Evolutionary conservation across 2,329 filamentous ascomycete genomes (phyloP), one percentile per base, ranked within the genome.

Genomic region (Fusarium siculi): DNA sequence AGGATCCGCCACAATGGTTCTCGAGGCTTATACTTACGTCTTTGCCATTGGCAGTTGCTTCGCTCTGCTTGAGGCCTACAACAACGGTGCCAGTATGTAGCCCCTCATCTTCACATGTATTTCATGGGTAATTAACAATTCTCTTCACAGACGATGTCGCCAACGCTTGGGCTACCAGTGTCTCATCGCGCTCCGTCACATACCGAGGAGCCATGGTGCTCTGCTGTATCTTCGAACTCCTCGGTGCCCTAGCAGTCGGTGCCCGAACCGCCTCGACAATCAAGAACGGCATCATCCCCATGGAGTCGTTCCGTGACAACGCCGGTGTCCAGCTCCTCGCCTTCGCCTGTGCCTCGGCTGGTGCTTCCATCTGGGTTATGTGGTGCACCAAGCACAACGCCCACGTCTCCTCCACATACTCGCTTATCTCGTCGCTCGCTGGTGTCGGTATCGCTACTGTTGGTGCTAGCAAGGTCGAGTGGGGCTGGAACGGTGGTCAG

Each of bases 81-180:
- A 94, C 87, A 94, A 93, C 81, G 92, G 92, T 81, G 92, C 92
- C 77, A 93, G 91, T 93, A 84, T 83, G 90, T 88, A 69, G 10
- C 37, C 12, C 43, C 25, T 25, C 37, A 54, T 21, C 12, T 23
- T 60, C 50, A 58, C 54, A 25, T 44, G 43, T 14, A 50, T 30
- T 28, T 43, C 1, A 8, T 2, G 10, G 21, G 40, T 49, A 7
- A 63, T 66, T 77, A 25, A 75, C 67, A 32, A 34, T 19, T n/a
- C 19, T 9, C 11, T 9, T 25, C 21, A 55, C 66, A 92, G 90
- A 95, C 82, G 93, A 95, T 92, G 93, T 96, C 64, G 93, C 93
- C 79, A 96, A 96, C 83, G 85, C 93, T 56, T 95, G 92, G 91
- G 93, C 93, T 12, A 95, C 93, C 76, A 92, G 89, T 50, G 93